Base-by-base conservation (phyloP, 441 rosid species). In the Populus trichocarpa region DNA sequence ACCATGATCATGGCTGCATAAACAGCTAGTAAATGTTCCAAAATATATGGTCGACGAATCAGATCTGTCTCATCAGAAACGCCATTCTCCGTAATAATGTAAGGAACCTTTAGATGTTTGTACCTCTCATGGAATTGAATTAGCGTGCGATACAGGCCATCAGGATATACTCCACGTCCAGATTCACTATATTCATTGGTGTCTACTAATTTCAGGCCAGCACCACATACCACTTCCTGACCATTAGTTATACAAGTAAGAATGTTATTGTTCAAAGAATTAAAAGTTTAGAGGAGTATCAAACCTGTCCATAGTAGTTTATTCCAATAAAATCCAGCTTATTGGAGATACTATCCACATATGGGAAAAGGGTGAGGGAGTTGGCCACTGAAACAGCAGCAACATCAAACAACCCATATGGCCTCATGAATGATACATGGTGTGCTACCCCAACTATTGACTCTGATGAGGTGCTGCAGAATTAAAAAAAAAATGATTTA, bases 131-230 rank as follows among this genome's bases (percentile, higher is more conserved):
- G 91, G 87, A 92, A 93, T 84, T 89, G 87, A 75, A 93, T 72
- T 85, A 93, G 80, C 83, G 93, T 79, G 1, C 97, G 94, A 80
- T 77, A 93, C 78, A 93, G 84, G 57, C 99, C 99, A 88, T 91
- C 99, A 32, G 97, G 99, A 84, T 96, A 96, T 68, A 96, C 93
- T 28, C 97, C 98, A 42, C 99, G 92, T 59, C 99, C 99, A 79
- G 99, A 93, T 88, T 96, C 99, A 83, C 99, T 96, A 83, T 96
- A 93, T 77, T 96, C 98, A 82, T 93, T 98, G 65, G 92, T 92
- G 85, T 92, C 98, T 64, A 93, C 97, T 61, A 93, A 90, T 88
- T 89, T 91, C 85, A 93, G 80, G 82, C 95, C 98, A 86, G 81
- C 71, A 82, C 98, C 97, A 72, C 82, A 88, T 68, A 91, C 79